phyloP scores from a whole-genome alignment of 768 basidiomycete species.

The Mycena epipterygia region DNA sequence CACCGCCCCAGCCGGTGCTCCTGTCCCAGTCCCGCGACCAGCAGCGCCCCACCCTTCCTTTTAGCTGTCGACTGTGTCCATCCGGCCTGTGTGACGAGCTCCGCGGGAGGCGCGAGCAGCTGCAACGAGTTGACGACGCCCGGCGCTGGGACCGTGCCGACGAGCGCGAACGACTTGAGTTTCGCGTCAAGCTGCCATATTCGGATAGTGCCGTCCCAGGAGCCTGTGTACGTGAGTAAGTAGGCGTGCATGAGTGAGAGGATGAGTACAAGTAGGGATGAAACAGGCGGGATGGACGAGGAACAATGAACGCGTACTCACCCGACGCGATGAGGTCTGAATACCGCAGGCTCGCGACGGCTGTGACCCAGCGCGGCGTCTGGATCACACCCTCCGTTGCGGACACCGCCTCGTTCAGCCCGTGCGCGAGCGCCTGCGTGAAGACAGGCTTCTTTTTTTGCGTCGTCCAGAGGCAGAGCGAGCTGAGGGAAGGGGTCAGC shows the following conservation, averaged over 20 bases:
- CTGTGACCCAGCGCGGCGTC: constrained; percentile 93
- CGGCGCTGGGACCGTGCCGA: constrained; percentile 72
- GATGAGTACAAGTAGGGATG: not conserved
- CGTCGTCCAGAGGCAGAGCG: constrained; percentile 93
- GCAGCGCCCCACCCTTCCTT: constrained; percentile 53
- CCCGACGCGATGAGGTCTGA: constrained; percentile 94
- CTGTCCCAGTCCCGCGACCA: constrained; percentile 88
- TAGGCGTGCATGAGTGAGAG: too few relatives aligned
- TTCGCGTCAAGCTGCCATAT: constrained; percentile 92
- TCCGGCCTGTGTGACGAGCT: constrained; percentile 54
- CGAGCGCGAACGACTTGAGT: constrained; percentile 79
- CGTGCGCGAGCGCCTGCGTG: constrained; percentile 89
- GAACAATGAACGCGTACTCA: constrained; percentile 49
- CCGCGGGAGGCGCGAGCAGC: constrained; percentile 69
- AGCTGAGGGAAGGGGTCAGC: constrained; percentile 57
- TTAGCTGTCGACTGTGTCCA: constrained; percentile 49
- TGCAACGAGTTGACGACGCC: constrained; percentile 95
- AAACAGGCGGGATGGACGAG: too few relatives aligned
- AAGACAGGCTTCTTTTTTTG: constrained; percentile 96
- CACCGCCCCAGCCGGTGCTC: constrained; percentile 94
- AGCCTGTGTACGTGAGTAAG: constrained; percentile 69
- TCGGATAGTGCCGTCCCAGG: constrained; percentile 92
- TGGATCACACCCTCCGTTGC: constrained; percentile 81
- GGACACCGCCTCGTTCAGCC: constrained; percentile 78
- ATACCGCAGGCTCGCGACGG: constrained; percentile 85